These are phyloP conservation scores for Pyrus bretschneideri DNA, from an alignment of 306 rosid species.

Conservation along the genomic window DNA sequence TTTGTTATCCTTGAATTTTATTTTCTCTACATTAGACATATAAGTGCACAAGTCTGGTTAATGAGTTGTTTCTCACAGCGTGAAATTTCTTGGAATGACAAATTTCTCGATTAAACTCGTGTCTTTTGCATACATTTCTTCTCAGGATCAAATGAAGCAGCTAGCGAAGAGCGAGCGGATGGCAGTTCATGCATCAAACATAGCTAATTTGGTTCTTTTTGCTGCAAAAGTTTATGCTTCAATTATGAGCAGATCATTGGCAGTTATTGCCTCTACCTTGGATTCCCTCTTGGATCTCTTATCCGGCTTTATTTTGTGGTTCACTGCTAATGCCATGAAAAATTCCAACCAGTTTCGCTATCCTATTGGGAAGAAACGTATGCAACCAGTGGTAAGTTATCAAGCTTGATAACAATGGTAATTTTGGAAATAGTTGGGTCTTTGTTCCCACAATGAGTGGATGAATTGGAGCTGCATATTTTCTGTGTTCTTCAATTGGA, in stretches of 20 bases:
- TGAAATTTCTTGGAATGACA: background rate
- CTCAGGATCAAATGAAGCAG: slow-evolving; percentile 61
- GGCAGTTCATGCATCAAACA: slow-evolving; percentile 53
- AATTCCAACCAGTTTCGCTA: slow-evolving; percentile 55
- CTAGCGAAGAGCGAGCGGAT: slow-evolving; percentile 58
- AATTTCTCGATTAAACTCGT: background rate
- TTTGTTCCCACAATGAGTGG: no score
- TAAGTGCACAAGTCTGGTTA: background rate
- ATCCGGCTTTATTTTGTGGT: slow-evolving; percentile 85
- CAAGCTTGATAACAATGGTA: background rate
- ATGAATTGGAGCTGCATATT: no score
- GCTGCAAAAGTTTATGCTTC: slow-evolving; percentile 69
- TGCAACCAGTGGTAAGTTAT: slow-evolving; percentile 76
- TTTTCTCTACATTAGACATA: background rate
- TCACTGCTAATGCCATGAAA: slow-evolving; percentile 64
- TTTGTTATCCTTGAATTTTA: background rate
- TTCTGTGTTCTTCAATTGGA: no score
- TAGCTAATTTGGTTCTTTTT: slow-evolving; percentile 57
- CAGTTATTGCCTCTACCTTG: slow-evolving; percentile 78
- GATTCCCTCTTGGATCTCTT: slow-evolving; percentile 81
- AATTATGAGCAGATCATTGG: slow-evolving; percentile 55
- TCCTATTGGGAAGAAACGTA: slow-evolving; percentile 84
- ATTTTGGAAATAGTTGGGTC: background rate
- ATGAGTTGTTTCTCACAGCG: background rate
- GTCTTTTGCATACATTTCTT: background rate